Percentiles rank a stretch among this genome's conserved stretches.
Conservation (phyloP, 2,329 filamentous ascomycete genomes). For the Fusarium zealandicum region DNA sequence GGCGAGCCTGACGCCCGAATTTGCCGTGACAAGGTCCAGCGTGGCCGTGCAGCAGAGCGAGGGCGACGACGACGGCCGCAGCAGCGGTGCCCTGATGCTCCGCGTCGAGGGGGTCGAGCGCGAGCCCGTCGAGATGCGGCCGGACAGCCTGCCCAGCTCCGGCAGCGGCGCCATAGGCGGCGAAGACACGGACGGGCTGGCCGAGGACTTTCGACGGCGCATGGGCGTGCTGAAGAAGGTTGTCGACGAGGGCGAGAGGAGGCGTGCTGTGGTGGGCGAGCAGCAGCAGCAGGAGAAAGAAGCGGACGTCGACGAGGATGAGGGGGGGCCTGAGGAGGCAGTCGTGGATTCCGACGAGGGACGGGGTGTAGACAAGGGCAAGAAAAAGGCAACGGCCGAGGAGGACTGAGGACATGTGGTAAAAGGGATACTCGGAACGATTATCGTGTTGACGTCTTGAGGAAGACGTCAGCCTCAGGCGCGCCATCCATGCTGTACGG, state of each 20-base stretch:
- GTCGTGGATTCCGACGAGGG: conserved; percentile 28
- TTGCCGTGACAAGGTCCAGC: conserved; percentile 64
- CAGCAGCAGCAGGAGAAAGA: conserved; percentile 12
- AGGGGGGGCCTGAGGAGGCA: conserved; percentile 27
- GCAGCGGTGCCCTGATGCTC: conserved; percentile 44
- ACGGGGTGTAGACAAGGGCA: conserved; percentile 11
- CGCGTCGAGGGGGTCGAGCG: conserved; percentile 50
- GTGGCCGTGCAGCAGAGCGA: conserved; percentile 54
- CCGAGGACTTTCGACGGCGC: conserved; percentile 64
- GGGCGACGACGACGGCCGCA: conserved; percentile 38
- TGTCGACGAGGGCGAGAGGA: conserved; percentile 59
- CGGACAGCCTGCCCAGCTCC: conserved; percentile 40
- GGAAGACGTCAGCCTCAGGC: background rate
- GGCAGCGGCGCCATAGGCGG: conserved; percentile 44
- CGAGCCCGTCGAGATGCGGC: conserved; percentile 44
- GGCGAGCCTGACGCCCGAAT: conserved; percentile 76
- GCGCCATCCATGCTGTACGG: background rate
- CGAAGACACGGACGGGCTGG: conserved; percentile 59
- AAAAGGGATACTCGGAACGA: background rate
- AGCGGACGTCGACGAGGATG: conserved; percentile 8
- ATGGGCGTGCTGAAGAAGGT: conserved; percentile 64
- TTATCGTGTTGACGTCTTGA: background rate
- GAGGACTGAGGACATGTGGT: conserved; percentile 10
- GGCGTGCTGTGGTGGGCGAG: conserved; percentile 45
- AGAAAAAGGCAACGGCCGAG: conserved; percentile 14